These are phyloP conservation scores for Apiospora saccharicola DNA, from an alignment of 2,329 filamentous ascomycete genomes.

Conservation along the genomic window DNA sequence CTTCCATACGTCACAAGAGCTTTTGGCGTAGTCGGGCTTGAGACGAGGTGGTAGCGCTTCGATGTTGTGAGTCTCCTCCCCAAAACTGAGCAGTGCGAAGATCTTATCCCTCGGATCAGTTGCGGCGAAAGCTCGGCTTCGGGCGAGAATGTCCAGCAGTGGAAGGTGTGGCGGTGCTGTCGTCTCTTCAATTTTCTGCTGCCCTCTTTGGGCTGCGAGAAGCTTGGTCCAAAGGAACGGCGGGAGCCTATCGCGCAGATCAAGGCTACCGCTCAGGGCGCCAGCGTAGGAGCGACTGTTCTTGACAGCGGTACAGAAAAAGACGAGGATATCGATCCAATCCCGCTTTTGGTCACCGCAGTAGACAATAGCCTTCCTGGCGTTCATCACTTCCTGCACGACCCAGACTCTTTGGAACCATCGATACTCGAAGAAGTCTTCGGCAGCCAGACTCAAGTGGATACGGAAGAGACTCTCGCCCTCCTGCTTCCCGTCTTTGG, in stretches of 20 bases:
- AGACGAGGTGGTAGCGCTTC: slow-evolving; percentile 14
- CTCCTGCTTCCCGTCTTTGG: slow-evolving; percentile 7
- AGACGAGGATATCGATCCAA: slow-evolving; percentile 24
- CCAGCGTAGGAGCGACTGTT: slow-evolving; percentile 18
- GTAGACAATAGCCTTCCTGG: slow-evolving; percentile 16
- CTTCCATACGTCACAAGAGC: slow-evolving; percentile 24
- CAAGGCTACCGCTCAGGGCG: slow-evolving; percentile 2
- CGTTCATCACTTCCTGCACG: slow-evolving; percentile 26
- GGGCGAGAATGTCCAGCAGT: slow-evolving; percentile 19
- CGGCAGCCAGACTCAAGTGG: slow-evolving; percentile 21
- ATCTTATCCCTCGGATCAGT: slow-evolving; percentile 25
- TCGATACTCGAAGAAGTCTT: slow-evolving; percentile 23
- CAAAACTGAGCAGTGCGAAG: slow-evolving; percentile 23
- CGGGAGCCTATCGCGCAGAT: slow-evolving; percentile 20
- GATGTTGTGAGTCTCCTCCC: slow-evolving; percentile 23
- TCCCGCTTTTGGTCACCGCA: slow-evolving; percentile 20
- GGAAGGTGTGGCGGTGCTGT: slow-evolving; percentile 5
- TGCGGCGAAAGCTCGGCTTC: slow-evolving; percentile 23
- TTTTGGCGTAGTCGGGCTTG: slow-evolving; percentile 25
- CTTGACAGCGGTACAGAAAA: slow-evolving; percentile 23
- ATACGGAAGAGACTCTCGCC: slow-evolving; percentile 7
- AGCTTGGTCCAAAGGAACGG: slow-evolving; percentile 24
- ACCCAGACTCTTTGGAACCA: slow-evolving; percentile 26
- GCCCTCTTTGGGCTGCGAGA: slow-evolving; percentile 12
- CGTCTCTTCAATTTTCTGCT: neutral